Evolutionary conservation across 768 basidiomycete species (phyloP).

Genomic region (Tephrocybe sp.): DNA sequence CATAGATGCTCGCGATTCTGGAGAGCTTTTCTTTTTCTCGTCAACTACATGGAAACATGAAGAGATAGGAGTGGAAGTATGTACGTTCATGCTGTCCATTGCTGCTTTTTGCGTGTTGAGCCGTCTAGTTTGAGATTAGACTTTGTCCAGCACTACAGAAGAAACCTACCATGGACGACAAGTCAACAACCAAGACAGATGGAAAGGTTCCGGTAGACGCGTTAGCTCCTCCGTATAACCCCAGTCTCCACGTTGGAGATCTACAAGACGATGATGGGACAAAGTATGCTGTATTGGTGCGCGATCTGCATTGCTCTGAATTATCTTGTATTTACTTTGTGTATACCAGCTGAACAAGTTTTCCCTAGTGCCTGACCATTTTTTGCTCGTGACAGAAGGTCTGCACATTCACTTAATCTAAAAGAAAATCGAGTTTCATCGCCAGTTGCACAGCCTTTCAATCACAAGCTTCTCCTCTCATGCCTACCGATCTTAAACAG

Average conservation of each 20-base stretch:
- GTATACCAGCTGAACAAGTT: slow-evolving; percentile 77
- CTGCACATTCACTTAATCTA: slow-evolving; percentile 10
- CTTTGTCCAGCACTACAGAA: slow-evolving; percentile 83
- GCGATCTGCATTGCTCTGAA: slow-evolving; percentile 18
- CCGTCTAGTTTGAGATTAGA: slow-evolving; percentile 75
- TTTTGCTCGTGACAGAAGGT: slow-evolving; percentile 88
- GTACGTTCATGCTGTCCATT: background rate
- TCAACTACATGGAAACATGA: slow-evolving; percentile 60
- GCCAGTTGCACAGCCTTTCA: slow-evolving; percentile 52
- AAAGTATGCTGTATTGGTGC: slow-evolving; percentile 69
- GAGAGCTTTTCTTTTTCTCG: slow-evolving; percentile 77
- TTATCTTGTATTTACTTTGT: background rate
- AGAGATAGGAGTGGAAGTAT: slow-evolving; percentile 66
- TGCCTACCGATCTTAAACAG: slow-evolving; percentile 76
- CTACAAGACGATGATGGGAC: slow-evolving; percentile 59
- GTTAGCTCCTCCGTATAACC: slow-evolving; percentile 84
- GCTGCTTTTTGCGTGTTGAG: background rate
- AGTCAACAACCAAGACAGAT: slow-evolving; percentile 21
- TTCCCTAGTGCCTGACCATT: slow-evolving; percentile 80
- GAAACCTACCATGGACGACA: slow-evolving; percentile 49
- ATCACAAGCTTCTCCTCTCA: slow-evolving; percentile 76
- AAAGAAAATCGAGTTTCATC: background rate
- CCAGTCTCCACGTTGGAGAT: slow-evolving; percentile 73
- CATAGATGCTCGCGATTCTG: slow-evolving; percentile 54
- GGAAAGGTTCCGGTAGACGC: slow-evolving; percentile 50